phyloP scores from a whole-genome alignment of 139 green algal species.

The Marvania coccoides region DNA sequence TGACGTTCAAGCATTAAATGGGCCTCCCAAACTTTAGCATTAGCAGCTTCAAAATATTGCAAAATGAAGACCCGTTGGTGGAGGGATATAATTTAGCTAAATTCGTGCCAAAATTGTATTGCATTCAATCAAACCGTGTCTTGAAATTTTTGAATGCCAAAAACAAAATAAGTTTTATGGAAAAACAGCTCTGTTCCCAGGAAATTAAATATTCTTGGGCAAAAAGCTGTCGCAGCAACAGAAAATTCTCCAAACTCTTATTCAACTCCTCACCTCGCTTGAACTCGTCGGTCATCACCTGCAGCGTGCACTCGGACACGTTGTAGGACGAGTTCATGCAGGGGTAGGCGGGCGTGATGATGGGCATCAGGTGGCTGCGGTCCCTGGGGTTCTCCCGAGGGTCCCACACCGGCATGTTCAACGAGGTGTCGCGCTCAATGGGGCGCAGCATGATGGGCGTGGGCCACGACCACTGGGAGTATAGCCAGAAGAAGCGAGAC shows the following conservation, averaged over 20 bases:
- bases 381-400: slow-evolving; percentile 70
- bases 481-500: slow-evolving; percentile 80
- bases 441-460: slow-evolving; percentile 68
- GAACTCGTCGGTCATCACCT: slow-evolving; percentile 61
- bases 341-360: slow-evolving; percentile 97
- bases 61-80: no score
- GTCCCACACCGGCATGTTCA: slow-evolving; percentile 65
- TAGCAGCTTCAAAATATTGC: no score
- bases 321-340: slow-evolving; percentile 94
- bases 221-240: no score
- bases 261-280: slow-evolving; percentile 17
- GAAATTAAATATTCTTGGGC: no score
- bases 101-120: no score
- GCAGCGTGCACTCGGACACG: slow-evolving; percentile 74
- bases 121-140: no score
- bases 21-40: no score
- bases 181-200: no score
- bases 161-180: no score
- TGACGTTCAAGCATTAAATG: no score
- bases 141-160: no score
- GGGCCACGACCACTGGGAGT: slow-evolving; percentile 69
- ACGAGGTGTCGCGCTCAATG: slow-evolving; percentile 54
- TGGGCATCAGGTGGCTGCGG: slow-evolving; percentile 80
- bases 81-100: no score
- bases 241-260: slow-evolving; percentile 22